phyloP scores from a whole-genome alignment of 202 grass and related monocot species.

The Schoenoplectus tabernaemontani region DNA sequence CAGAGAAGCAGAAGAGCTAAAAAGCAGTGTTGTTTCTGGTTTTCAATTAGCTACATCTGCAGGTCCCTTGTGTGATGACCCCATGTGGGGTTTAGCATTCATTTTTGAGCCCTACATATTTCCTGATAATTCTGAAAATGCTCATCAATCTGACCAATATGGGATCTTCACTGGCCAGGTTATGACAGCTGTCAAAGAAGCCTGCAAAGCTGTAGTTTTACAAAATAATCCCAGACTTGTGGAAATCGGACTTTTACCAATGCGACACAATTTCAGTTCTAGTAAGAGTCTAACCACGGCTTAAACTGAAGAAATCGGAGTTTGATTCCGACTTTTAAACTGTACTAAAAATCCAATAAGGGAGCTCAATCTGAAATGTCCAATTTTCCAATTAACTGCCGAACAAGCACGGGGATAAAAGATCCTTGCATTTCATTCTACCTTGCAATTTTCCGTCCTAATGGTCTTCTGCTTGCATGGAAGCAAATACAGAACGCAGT shows the following conservation, averaged over 20 bases:
- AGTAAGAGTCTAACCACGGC: too few relatives aligned
- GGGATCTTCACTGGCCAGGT: conserved; percentile 79
- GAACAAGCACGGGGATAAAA: too few relatives aligned
- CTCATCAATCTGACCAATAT: conserved; percentile 63
- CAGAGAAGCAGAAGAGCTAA: conserved; percentile 58
- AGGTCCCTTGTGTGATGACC: conserved; percentile 86
- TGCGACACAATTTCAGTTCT: too few relatives aligned
- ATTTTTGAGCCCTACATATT: conserved; percentile 77
- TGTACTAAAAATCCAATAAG: too few relatives aligned
- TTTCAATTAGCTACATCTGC: conserved; percentile 83
- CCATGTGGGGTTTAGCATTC: conserved; percentile 87
- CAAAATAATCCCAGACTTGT: conserved; percentile 91
- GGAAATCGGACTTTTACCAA: too few relatives aligned
- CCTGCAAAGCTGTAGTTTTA: conserved; percentile 62
- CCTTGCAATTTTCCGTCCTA: too few relatives aligned
- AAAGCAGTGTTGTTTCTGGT: conserved; percentile 71
- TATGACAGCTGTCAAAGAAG: conserved; percentile 86
- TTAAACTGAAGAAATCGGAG: too few relatives aligned
- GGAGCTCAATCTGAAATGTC: not conserved
- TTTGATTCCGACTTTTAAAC: too few relatives aligned
- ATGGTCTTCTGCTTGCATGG: too few relatives aligned
- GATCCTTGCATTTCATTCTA: too few relatives aligned
- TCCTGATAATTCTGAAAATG: conserved; percentile 45
- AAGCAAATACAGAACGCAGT: too few relatives aligned
- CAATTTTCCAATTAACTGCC: not conserved